phyloP scores from a whole-genome alignment of 1,284 basidiomycete genomes.

The Naganishia albida region DNA sequence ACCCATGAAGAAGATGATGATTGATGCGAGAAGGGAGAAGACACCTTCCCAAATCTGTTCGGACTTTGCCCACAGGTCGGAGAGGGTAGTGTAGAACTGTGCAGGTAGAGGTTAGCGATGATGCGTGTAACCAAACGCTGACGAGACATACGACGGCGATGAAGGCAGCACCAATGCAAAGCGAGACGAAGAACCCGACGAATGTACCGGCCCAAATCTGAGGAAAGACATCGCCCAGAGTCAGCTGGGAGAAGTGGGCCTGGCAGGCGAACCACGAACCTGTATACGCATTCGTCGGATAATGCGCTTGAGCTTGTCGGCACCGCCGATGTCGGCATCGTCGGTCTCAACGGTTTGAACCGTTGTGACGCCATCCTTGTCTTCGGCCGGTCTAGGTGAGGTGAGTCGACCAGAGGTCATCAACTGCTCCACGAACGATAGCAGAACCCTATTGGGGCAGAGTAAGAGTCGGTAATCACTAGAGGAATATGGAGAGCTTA shows the following conservation, averaged over 20 bases:
- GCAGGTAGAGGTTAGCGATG: background rate
- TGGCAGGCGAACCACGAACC: conserved; percentile 20
- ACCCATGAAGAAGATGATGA: conserved; percentile 82
- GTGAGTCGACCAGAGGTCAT: conserved; percentile 47
- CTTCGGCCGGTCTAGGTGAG: conserved; percentile 16
- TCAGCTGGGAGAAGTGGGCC: background rate
- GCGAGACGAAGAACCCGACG: conserved; percentile 71
- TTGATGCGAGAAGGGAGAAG: conserved; percentile 74
- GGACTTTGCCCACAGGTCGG: conserved; percentile 58
- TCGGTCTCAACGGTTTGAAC: conserved; percentile 22
- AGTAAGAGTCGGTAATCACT: background rate
- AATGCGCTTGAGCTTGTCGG: conserved; percentile 40
- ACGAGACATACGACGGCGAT: conserved; percentile 55
- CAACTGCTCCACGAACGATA: conserved; percentile 56
- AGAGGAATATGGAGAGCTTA: conserved; percentile 19
- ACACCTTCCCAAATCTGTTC: conserved; percentile 63
- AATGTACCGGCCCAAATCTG: conserved; percentile 79
- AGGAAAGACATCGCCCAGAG: background rate
- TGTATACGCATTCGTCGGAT: conserved; percentile 52
- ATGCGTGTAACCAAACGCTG: background rate
- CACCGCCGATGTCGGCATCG: conserved; percentile 34
- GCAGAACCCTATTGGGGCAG: conserved; percentile 42
- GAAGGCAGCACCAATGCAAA: conserved; percentile 63
- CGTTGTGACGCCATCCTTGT: conserved; percentile 9
- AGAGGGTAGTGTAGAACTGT: conserved; percentile 59